Evolutionary conservation across 169 alveolate genomes (phyloP), one percentile per base, ranked within the genome.

Genomic region (Cryptosporidium canis): DNA sequence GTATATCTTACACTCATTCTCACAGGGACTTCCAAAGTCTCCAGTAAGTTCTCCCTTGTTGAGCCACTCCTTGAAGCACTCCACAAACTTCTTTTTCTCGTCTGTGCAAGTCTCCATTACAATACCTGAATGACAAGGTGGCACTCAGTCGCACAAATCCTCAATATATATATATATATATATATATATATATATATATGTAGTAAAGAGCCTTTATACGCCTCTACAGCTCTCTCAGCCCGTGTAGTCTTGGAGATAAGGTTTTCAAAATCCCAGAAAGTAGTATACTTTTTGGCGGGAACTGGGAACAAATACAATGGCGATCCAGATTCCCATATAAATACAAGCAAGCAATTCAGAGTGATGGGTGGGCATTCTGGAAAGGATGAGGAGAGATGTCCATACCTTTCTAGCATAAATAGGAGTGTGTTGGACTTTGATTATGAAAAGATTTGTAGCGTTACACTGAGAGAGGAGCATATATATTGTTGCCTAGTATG

Each of bases 401-500:
- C 99, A 7, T 97, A 97, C 72, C 82, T 98, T 47, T 96, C 98
- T 18, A 96, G 99, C 4, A 96, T 98, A 14, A 96, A 98, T 71
- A 87, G 99, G 90, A 96, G 96, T 72, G 90, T 97, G 82, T 93
- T 98, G 66, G 99, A 98, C 93, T 98, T 98, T 83, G 99, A 98
- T 90, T 97, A 97, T 84, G 99, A 98, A 87, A 98, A 97, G 90
- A 92, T 97, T 58, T 98, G 99, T 93, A 95, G 98, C 29, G 95
- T 98, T 53, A 95, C 98, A 39, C 96, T 98, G 82, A 94, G 98
- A 33, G 97, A 96, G 83, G 93, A 95, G 48, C 98, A 98, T 92
- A 97, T 97, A 67, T 98, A 98, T 93, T 97, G 99, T 51, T 98
- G 99, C 91, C 95, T 98, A 83, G 97, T 97, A 43, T 98, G 99